These are phyloP conservation scores for Harringtonia aguacate DNA, from an alignment of 2,329 filamentous ascomycete genomes.

Conservation along the genomic window DNA sequence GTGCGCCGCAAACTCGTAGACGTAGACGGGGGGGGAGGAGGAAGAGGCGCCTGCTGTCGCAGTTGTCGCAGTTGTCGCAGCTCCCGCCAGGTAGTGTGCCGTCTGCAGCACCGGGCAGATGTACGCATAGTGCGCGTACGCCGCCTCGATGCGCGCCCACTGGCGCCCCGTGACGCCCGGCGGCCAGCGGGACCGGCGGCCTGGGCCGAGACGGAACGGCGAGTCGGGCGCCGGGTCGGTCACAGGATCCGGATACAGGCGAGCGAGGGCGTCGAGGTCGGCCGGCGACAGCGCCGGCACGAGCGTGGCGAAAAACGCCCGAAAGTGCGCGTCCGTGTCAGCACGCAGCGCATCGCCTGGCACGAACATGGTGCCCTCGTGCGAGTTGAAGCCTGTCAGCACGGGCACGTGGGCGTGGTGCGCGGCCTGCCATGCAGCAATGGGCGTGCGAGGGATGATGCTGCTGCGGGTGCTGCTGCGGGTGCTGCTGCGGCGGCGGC, in stretches of 20 bases:
- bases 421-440: constrained; percentile 45
- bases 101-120: constrained; percentile 53
- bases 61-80: neutral
- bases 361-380: constrained; percentile 59
- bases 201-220: constrained; percentile 20
- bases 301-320: constrained; percentile 48
- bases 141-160: constrained; percentile 46
- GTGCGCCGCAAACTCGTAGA: constrained; percentile 51
- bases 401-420: constrained; percentile 47
- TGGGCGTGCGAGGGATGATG: constrained; percentile 41
- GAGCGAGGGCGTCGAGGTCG: constrained; percentile 44
- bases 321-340: constrained; percentile 39
- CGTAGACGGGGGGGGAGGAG: constrained; percentile 25
- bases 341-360: constrained; percentile 26
- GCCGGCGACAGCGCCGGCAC: constrained; percentile 42
- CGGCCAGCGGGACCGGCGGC: constrained; percentile 16
- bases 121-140: constrained; percentile 55
- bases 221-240: constrained; percentile 12
- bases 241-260: constrained; percentile 51
- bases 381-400: constrained; percentile 59
- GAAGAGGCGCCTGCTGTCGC: constrained; percentile 8
- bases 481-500: too few species aligned
- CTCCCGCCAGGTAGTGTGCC: constrained; percentile 30
- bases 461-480: too few species aligned
- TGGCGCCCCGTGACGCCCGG: constrained; percentile 34